These are phyloP conservation scores for Podospora didyma DNA, from an alignment of 495 filamentous ascomycete genomes.

Conservation along the genomic window DNA sequence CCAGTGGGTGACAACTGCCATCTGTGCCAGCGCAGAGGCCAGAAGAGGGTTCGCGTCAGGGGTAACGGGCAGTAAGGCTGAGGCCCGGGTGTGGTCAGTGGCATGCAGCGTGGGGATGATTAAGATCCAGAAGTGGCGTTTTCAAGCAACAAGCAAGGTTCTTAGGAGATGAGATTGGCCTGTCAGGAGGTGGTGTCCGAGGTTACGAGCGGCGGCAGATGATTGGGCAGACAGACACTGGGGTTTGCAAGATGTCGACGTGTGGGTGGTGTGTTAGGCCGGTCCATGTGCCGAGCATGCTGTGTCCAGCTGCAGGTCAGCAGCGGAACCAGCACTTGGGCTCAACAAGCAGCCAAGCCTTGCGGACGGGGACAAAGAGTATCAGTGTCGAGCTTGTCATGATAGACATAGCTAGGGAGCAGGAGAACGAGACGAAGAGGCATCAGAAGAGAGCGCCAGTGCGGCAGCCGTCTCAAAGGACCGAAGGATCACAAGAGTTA, in stretches of 20 bases:
- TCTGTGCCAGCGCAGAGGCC: not conserved
- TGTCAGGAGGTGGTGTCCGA: not conserved
- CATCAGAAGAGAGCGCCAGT: not conserved
- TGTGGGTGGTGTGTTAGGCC: not conserved
- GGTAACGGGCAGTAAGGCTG: constrained; percentile 2
- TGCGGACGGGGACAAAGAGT: no score
- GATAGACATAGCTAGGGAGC: no score
- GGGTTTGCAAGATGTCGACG: not conserved
- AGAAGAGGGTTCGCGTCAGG: not conserved
- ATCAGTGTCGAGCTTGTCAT: no score
- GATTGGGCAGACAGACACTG: not conserved
- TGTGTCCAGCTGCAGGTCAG: not conserved
- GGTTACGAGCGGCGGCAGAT: constrained; percentile 1
- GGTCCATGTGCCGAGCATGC: not conserved
- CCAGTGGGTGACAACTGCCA: not conserved
- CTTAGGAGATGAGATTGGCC: not conserved
- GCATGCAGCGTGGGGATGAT: not conserved
- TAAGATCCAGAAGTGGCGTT: not conserved
- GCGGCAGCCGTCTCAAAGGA: not conserved
- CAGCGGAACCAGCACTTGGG: not conserved
- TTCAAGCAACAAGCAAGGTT: not conserved
- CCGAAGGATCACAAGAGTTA: constrained; percentile 11
- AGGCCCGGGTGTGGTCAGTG: not conserved
- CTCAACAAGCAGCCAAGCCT: no score
- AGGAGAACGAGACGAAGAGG: no score